Evolutionary conservation across 331 rosid genomes (phyloP).

Genomic region (Dryas integrifolia): DNA sequence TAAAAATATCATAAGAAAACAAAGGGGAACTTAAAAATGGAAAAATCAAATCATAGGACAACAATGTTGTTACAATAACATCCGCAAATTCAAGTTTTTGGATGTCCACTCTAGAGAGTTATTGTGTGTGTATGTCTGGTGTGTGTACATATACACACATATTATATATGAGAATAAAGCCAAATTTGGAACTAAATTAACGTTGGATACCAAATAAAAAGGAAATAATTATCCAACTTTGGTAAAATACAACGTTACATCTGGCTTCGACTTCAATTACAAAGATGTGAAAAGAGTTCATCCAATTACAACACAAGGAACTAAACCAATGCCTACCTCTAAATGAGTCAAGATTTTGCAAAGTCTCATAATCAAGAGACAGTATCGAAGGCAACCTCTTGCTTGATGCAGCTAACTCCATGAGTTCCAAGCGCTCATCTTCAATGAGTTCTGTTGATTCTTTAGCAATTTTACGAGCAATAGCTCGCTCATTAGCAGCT

Average conservation of each 20-base stretch:
- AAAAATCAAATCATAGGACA: too few relatives aligned
- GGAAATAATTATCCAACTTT: neutral
- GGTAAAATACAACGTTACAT: neutral
- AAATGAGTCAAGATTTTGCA: slow-evolving; percentile 58
- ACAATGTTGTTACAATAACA: too few relatives aligned
- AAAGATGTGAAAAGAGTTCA: too few relatives aligned
- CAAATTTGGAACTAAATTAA: neutral
- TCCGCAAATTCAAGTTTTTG: too few relatives aligned
- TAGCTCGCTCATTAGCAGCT: slow-evolving; percentile 67
- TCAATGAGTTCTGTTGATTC: slow-evolving; percentile 68
- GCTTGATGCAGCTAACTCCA: slow-evolving; percentile 69
- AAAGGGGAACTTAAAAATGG: too few relatives aligned
- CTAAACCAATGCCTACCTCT: slow-evolving; percentile 36
- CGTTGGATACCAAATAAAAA: neutral
- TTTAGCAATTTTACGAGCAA: slow-evolving; percentile 66
- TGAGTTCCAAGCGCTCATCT: slow-evolving; percentile 71
- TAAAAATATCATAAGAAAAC: too few relatives aligned
- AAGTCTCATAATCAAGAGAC: slow-evolving; percentile 58
- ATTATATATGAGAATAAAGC: neutral
- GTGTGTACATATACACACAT: neutral
- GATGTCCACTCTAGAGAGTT: too few relatives aligned
- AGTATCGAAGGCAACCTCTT: slow-evolving; percentile 58
- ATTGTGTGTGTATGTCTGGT: too few relatives aligned
- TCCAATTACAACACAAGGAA: too few relatives aligned
- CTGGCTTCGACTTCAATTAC: neutral